Evolutionary conservation across 805 yeast genomes (phyloP).

Genomic region (Candida parachauliodes): DNA sequence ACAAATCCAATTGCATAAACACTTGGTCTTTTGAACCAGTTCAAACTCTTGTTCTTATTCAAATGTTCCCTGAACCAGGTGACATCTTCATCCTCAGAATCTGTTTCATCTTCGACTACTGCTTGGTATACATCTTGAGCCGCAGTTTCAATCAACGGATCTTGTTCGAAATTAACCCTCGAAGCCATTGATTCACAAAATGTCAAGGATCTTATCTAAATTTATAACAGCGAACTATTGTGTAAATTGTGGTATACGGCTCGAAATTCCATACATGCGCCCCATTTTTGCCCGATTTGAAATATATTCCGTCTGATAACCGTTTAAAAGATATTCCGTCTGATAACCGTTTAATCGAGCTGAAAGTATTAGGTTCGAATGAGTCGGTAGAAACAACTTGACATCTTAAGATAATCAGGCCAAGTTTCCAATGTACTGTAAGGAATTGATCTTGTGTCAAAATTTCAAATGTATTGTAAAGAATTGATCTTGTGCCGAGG

Average conservation of each 20-base stretch:
- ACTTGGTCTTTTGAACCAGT: slow-evolving; percentile 54
- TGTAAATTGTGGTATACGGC: slow-evolving; percentile 2
- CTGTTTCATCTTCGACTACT: slow-evolving; percentile 15
- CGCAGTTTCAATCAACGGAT: slow-evolving; percentile 3
- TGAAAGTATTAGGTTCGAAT: too few relatives aligned
- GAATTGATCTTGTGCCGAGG: too few relatives aligned
- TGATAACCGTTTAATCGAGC: too few relatives aligned
- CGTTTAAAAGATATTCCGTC: too few relatives aligned
- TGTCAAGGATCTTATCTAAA: too few relatives aligned
- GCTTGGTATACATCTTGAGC: slow-evolving; percentile 4
- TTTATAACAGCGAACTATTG: too few relatives aligned
- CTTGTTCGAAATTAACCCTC: slow-evolving; percentile 1
- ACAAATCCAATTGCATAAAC: slow-evolving; percentile 41
- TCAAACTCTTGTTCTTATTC: slow-evolving; percentile 28
- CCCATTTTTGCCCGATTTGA: not conserved
- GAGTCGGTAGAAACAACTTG: too few relatives aligned
- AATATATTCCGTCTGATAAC: not conserved
- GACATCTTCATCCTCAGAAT: slow-evolving; percentile 33
- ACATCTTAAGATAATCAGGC: too few relatives aligned
- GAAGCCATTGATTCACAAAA: not conserved
- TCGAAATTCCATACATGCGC: not conserved
- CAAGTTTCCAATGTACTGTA: too few relatives aligned
- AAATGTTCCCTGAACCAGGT: slow-evolving; percentile 46
- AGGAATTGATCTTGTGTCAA: too few relatives aligned
- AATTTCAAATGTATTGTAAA: too few relatives aligned